Evolutionary conservation across 305 asterid species (phyloP).

Genomic region (Fraxinus xanthoxyloides): DNA sequence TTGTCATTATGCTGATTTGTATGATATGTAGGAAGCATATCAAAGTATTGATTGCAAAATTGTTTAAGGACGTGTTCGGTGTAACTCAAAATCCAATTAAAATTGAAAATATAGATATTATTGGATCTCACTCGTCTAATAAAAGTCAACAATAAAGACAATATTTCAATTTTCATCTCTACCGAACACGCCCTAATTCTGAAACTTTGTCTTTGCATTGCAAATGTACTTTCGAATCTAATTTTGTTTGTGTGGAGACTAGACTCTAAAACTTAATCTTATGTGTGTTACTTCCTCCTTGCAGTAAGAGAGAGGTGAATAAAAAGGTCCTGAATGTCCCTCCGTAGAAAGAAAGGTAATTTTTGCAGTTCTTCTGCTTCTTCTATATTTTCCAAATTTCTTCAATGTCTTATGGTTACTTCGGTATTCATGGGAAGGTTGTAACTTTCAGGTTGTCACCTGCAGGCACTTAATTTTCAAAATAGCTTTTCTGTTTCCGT

Average conservation of each 20-base stretch:
- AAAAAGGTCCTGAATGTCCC: conserved; percentile 97
- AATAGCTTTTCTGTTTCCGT: conserved; percentile 6
- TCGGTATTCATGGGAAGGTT: background rate
- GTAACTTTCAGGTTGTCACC: background rate
- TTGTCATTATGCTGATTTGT: background rate
- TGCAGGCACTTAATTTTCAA: background rate
- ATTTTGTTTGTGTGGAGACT: conserved; percentile 11
- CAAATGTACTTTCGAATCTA: background rate
- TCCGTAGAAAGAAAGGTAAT: conserved; percentile 85
- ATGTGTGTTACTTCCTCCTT: conserved; percentile 30
- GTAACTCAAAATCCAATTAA: no score
- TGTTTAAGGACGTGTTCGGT: no score
- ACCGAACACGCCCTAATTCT: no score
- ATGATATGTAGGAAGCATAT: background rate
- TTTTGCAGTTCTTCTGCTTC: background rate
- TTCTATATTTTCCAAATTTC: background rate
- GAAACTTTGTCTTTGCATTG: background rate
- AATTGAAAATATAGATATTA: no score
- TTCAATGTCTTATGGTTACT: background rate
- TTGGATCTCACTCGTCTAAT: no score
- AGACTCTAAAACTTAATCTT: background rate
- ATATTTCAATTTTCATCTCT: no score
- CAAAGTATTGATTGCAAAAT: background rate
- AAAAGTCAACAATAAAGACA: no score
- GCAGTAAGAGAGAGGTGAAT: conserved; percentile 98